Conservation (phyloP, 176 grass and related monocot species). For the Dactylis glomerata region DNA sequence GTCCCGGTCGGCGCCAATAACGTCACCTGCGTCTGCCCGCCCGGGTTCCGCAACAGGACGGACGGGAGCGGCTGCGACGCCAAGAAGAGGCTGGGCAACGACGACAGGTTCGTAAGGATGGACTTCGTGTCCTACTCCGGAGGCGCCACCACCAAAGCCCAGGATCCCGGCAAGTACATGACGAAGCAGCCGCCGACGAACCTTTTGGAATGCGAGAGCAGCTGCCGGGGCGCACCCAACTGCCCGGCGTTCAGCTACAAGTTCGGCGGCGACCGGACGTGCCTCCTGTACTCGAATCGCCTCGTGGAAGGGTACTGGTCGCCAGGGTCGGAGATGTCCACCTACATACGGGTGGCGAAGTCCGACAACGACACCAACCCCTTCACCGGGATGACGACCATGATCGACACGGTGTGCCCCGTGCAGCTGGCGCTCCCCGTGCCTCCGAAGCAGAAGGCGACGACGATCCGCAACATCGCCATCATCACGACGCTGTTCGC, state of each 20-base stretch:
- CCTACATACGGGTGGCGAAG: constrained; percentile 44
- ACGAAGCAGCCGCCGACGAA: neutral
- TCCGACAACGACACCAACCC: constrained; percentile 39
- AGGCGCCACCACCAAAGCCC: neutral
- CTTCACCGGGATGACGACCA: constrained; percentile 67
- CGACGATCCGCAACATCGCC: constrained; percentile 51
- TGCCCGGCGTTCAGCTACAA: constrained; percentile 82
- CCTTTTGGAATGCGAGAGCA: constrained; percentile 20
- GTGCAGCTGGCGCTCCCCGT: constrained; percentile 48
- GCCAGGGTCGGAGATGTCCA: constrained; percentile 56
- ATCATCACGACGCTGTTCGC: constrained; percentile 72
- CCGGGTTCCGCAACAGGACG: constrained; percentile 43
- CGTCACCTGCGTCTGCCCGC: constrained; percentile 65
- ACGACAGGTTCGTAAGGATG: constrained; percentile 61
- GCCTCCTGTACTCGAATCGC: constrained; percentile 2
- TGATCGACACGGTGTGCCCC: constrained; percentile 77
- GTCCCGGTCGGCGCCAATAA: constrained; percentile 40
- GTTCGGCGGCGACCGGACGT: constrained; percentile 54
- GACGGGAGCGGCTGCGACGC: neutral
- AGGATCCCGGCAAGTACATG: neutral
- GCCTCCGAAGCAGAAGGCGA: constrained; percentile 45
- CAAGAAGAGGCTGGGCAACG: constrained; percentile 10
- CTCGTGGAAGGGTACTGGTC: constrained; percentile 72
- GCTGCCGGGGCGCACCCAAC: neutral
- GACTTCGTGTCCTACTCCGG: constrained; percentile 65